phyloP scores from a whole-genome alignment of 768 basidiomycete species.

The Mycena albidolilacea region DNA sequence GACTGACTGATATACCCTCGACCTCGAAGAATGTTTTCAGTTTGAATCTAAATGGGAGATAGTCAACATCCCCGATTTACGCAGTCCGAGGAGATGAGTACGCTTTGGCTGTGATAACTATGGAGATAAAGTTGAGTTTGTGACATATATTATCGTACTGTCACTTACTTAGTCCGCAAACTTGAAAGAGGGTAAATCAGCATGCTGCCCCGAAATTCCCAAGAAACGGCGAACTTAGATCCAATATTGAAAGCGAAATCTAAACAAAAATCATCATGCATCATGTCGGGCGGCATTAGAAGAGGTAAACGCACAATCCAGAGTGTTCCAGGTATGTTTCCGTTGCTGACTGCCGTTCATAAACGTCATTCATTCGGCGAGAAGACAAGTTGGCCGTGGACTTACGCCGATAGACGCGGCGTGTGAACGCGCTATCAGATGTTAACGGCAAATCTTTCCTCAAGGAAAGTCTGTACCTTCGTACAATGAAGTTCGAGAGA shows the following conservation, averaged over 20 bases:
- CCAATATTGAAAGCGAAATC: conserved; percentile 57
- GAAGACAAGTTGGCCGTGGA: neutral
- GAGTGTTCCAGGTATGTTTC: conserved; percentile 58
- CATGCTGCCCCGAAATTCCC: conserved; percentile 1
- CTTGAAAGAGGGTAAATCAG: conserved; percentile 41
- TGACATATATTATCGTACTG: neutral
- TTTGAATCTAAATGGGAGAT: conserved; percentile 52
- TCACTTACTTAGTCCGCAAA: conserved; percentile 55
- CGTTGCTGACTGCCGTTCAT: conserved; percentile 58
- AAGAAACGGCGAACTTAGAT: conserved; percentile 57
- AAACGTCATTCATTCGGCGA: neutral
- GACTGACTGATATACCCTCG: neutral
- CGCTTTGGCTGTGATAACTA: conserved; percentile 70
- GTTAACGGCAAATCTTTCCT: neutral
- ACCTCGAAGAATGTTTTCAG: conserved; percentile 56
- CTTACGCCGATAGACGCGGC: conserved; percentile 66
- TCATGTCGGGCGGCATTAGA: conserved; percentile 32
- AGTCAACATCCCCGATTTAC: conserved; percentile 9
- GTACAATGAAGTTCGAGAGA: conserved; percentile 65
- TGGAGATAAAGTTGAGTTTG: conserved; percentile 14
- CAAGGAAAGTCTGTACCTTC: conserved; percentile 45
- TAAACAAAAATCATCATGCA: conserved; percentile 43
- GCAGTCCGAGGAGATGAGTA: conserved; percentile 37
- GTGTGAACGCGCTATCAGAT: conserved; percentile 61
- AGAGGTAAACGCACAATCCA: conserved; percentile 60